Base-by-base conservation (phyloP, 352 stramenopile genomes). In the Hyaloperonospora brassicae region DNA sequence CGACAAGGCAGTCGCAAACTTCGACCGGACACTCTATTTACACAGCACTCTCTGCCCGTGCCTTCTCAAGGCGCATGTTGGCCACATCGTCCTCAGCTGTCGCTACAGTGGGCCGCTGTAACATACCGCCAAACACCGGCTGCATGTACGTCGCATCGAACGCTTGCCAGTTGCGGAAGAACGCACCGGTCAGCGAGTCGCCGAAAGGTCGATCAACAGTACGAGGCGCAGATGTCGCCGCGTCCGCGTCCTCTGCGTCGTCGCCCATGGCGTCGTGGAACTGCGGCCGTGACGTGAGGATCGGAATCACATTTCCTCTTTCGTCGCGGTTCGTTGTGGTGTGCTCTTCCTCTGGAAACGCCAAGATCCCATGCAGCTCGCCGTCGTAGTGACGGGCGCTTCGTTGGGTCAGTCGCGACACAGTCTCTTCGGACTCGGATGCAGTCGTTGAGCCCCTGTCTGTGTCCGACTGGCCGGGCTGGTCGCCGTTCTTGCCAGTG, bases 61-160 rank as follows among this genome's bases (percentile, higher is more conserved):
- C 27, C 27, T 34, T 34, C 4, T 34, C 27, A 4, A 34, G 27
- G 27, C 27, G 4, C 27, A 34, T 34, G 8, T 34, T 34, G 27
- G 8, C 27, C 27, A 34, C 4, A 34, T 34, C 27, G 27, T 9
- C 27, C 4, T 34, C 27, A 34, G 39, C 9, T 44, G 51, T 51
- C 34, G 61, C 35, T 14, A 42, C 14, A 22, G 48, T 35, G 43
- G 54, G 41, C 24, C 58, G 53, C 38, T 79, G 72, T 36, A 72
- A 72, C 40, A 61, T 70, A 14, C 83, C 80, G 35, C 83, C 83
- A 49, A 93, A 93, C 27, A 88, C 73, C 13, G 79, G 83, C 56
- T 91, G 80, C 73, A 93, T 82, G 65, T 85, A 89, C 41, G 67
- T 73, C 25, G 66, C 66, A 55, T 93, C 83, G 55, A 93, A 89